phyloP scores from a whole-genome alignment of 2,329 filamentous ascomycete genomes.

The Paraconiothyrium sp. region DNA sequence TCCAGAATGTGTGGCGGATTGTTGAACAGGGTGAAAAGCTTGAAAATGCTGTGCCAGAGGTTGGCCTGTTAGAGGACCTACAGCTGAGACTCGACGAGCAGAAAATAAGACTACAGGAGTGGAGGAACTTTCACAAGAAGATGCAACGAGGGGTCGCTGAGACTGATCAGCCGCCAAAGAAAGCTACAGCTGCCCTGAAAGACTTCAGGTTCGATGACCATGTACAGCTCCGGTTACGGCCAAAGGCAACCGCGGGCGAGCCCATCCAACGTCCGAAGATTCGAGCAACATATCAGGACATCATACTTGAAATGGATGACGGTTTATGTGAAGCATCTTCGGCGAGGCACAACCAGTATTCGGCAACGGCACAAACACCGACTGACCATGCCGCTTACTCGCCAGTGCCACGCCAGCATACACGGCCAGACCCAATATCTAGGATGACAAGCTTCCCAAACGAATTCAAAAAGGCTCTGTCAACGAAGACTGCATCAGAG shows the following conservation, averaged over 20 bases:
- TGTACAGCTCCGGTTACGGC: conserved; percentile 39
- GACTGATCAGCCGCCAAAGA: conserved; percentile 8
- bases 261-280: conserved; percentile 22
- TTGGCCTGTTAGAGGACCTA: conserved; percentile 74
- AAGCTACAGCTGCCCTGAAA: conserved; percentile 17
- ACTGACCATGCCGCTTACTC: conserved; percentile 31
- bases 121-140: conserved; percentile 72
- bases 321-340: conserved; percentile 36
- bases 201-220: conserved; percentile 47
- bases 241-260: conserved; percentile 22
- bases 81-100: conserved; percentile 74
- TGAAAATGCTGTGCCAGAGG: conserved; percentile 63
- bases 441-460: conserved; percentile 27
- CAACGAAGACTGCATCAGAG: conserved; percentile 28
- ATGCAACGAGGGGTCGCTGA: conserved; percentile 28
- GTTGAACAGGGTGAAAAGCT: conserved; percentile 68
- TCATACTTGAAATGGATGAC: conserved; percentile 43
- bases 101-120: conserved; percentile 73
- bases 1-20: conserved; percentile 75
- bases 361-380: conserved; percentile 24
- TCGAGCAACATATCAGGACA: conserved; percentile 32
- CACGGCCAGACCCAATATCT: conserved; percentile 24
- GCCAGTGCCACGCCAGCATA: conserved; percentile 32
- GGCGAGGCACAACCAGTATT: conserved; percentile 26
- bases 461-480: conserved; percentile 24